Evolutionary conservation across 441 rosid species (phyloP).

Genomic region (Gossypium trilobum): DNA sequence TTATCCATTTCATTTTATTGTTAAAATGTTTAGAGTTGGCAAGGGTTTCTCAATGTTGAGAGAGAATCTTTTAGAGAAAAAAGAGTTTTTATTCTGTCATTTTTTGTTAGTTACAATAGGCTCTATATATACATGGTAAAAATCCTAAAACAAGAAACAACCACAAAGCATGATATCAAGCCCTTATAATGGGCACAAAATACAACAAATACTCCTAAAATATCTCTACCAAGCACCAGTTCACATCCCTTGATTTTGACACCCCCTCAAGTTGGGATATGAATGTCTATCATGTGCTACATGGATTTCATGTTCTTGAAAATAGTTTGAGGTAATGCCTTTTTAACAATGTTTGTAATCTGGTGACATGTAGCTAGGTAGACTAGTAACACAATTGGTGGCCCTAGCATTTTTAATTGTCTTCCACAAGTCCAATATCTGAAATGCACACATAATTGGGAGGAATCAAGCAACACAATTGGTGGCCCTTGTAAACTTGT

Average conservation of each 20-base stretch:
- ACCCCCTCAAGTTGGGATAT: no score
- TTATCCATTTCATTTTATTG: conserved; percentile 6
- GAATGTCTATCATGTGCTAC: background rate
- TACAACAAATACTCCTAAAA: background rate
- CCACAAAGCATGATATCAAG: background rate
- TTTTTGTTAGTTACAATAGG: background rate
- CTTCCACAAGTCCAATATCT: background rate
- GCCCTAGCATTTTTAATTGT: background rate
- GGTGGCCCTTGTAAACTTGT: background rate
- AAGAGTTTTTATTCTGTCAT: background rate
- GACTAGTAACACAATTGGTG: background rate
- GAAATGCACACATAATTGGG: background rate
- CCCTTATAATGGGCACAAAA: background rate
- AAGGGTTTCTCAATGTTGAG: background rate
- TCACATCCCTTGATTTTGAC: background rate
- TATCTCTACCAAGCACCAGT: background rate
- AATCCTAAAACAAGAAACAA: background rate
- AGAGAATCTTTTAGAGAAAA: background rate
- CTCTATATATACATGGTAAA: background rate
- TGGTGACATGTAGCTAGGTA: no score
- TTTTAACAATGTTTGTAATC: no score
- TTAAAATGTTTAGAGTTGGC: background rate
- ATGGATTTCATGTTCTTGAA: background rate
- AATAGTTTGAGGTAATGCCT: background rate
- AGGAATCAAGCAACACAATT: background rate